These are phyloP conservation scores for Phaeoacremonium minimum DNA, from an alignment of 2,329 filamentous ascomycete species.

Conservation along the genomic window DNA sequence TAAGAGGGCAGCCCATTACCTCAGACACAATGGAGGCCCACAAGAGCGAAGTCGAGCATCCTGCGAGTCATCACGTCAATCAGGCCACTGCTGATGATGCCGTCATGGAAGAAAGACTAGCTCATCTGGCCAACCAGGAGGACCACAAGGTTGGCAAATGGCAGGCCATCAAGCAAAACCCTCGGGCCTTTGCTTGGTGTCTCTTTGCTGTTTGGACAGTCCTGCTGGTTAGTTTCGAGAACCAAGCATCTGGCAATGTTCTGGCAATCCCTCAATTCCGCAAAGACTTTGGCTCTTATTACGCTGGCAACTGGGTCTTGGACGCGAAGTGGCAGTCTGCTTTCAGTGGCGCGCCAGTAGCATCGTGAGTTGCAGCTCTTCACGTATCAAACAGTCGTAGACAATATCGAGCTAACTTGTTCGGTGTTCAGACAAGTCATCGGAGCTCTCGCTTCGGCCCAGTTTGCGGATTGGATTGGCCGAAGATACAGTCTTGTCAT, in stretches of 20 bases:
- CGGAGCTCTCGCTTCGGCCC: conserved; percentile 22
- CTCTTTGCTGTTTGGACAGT: conserved; percentile 33
- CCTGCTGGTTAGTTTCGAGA: conserved; percentile 33
- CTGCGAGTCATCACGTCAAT: not conserved
- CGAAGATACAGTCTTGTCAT: conserved; percentile 22
- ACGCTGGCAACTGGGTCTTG: conserved; percentile 30
- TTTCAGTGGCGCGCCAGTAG: conserved; percentile 34
- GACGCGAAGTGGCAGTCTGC: conserved; percentile 37
- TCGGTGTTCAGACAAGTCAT: conserved; percentile 12
- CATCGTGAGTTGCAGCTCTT: conserved; percentile 7
- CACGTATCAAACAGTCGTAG: not conserved
- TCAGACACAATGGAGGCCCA: not conserved
- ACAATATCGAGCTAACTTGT: too few species aligned
- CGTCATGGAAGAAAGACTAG: not conserved
- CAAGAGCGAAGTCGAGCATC: not conserved
- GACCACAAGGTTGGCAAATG: conserved; percentile 1
- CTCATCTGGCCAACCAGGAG: conserved; percentile 1
- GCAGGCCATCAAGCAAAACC: conserved; percentile 1
- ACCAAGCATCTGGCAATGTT: conserved; percentile 33
- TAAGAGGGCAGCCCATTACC: too few species aligned
- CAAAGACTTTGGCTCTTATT: conserved; percentile 35
- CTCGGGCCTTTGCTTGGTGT: conserved; percentile 20
- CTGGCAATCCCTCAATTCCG: conserved; percentile 38
- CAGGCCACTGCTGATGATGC: not conserved
- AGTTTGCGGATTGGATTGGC: conserved; percentile 26